Base-by-base conservation (phyloP, 202 grass and related monocot genomes). In the Panicum virgatum region DNA sequence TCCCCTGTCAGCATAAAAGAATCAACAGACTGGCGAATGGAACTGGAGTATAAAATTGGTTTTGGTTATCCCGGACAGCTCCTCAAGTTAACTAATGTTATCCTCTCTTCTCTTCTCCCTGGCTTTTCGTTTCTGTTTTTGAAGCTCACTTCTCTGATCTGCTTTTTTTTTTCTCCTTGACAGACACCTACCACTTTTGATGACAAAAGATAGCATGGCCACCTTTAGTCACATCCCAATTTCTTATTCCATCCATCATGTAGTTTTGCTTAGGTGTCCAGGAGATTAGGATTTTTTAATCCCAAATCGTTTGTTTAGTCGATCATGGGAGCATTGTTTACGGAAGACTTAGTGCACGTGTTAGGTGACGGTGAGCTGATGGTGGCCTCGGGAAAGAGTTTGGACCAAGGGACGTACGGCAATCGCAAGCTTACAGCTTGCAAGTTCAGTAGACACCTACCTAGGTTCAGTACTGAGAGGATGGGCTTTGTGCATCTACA, bases 201-300 rank as follows among this genome's bases (percentile, higher is more conserved):
- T 69, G 69, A 30, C 56, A 59, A 69, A 69, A 70, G 14, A 20
- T 10, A 75, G 19, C 51, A 62, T 69, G 11, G 19, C 7, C 62
- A 80, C 43, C 40, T 79, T 23, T 80, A 75, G 36, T 62, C 76
- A 69, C 62, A 12, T 52, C 59, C 3, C 37, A 65, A 47, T 83
- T 83, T 83, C 60, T 78, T 83, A 73, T 68, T 83, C 8, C 40
- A 66, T 68, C 69, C 37, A 69, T 64, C 42, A 69, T 36, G 62
- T 51, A 61, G 19, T 52, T 57, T 29, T 8, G 9, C 18, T 75
- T 75, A 79, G 75, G 69, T 84, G 76, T 84, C 69, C 76, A 69
- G 27, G 44, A 12, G 82, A 80, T 76, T 47, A 63, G 10, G 62
- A 54, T 80, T 62, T 32, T 53, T 2, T 62, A 44, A 61, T 75